Evolutionary conservation across 1,284 basidiomycete genomes (phyloP).

Genomic region (Ustilago trichophora): DNA sequence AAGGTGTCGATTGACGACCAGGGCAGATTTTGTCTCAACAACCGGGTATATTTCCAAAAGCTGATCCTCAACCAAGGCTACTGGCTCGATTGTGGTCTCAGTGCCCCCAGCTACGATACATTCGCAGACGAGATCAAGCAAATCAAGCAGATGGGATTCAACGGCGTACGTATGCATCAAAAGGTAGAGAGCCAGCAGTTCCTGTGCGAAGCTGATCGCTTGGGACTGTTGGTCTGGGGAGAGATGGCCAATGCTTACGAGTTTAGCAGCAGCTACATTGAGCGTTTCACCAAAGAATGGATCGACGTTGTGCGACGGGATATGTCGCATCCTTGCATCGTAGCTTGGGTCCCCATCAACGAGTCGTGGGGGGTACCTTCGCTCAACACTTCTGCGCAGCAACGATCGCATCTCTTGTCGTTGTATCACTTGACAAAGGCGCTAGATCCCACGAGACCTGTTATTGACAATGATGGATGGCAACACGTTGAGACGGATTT

Average conservation of each 20-base stretch:
- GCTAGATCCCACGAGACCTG: constrained; percentile 37
- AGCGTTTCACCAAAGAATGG: constrained; percentile 47
- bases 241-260: constrained; percentile 55
- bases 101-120: constrained; percentile 15
- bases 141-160: constrained; percentile 50
- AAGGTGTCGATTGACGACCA: constrained; percentile 46
- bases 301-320: constrained; percentile 44
- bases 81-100: constrained; percentile 41
- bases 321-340: constrained; percentile 49
- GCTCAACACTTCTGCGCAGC: constrained; percentile 23
- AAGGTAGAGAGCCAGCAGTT: constrained; percentile 41
- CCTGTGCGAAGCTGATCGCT: constrained; percentile 37
- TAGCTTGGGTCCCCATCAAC: constrained; percentile 51
- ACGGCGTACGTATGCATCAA: constrained; percentile 49
- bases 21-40: constrained; percentile 50
- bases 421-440: constrained; percentile 46
- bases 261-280: constrained; percentile 26
- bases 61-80: constrained; percentile 53
- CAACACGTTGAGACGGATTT: constrained; percentile 45
- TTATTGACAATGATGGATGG: constrained; percentile 53
- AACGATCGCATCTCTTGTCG: constrained; percentile 31
- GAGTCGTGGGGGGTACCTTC: constrained; percentile 46
- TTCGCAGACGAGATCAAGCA: constrained; percentile 32
- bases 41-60: constrained; percentile 45
- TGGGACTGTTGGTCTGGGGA: constrained; percentile 50